Base-by-base conservation (phyloP, 176 grass and related monocot species). In the Triticum monococcum region DNA sequence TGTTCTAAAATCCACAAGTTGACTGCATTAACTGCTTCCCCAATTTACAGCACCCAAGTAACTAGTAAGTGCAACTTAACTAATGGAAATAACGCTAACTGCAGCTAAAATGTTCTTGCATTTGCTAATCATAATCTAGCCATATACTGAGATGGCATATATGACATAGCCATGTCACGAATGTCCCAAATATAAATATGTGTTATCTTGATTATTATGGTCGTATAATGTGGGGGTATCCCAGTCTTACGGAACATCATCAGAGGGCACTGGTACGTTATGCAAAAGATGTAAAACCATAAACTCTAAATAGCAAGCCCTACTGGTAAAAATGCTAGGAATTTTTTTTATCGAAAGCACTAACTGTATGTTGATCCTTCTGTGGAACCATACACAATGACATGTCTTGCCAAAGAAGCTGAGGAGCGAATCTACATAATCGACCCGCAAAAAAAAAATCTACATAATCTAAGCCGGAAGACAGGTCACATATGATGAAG, bases 71-170 rank as follows among this genome's bases (percentile, higher is more conserved):
- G 18, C 17, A 23, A 43, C 12, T 71, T 16, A 40, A 52, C 43
- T 83, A 78, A 65, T 22, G 36, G 24, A 86, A 75, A 59, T 18
- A 85, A 72, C 52, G 24, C 31, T 43, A 56, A 87, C 1, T 5
- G 11, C 32, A 10, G 7, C 4, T 75, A 67, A 28, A 78, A 45
- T 26, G 18, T 25, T 40, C 61, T n/a, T 12, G 6, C 26, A 78
- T 38, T 63, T 38, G 65, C 12, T 5, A 48, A 38, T 13, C 9
- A 59, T 22, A 18, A 77, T 18, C 26, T 30, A 30, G 37, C 17
- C 18, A 71, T 78, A 82, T 77, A 37, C 17, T 69, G 16, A 14
- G 63, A 82, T 72, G 52, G 30, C 35, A 70, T 11, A 74, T 59
- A 59, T 54, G 56, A 59, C 7, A 59, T 61, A 37, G 13, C 43